These are phyloP conservation scores for Umbelopsis sp. DNA, from an alignment of 192 early-diverging fungal genomes.

Conservation along the genomic window DNA sequence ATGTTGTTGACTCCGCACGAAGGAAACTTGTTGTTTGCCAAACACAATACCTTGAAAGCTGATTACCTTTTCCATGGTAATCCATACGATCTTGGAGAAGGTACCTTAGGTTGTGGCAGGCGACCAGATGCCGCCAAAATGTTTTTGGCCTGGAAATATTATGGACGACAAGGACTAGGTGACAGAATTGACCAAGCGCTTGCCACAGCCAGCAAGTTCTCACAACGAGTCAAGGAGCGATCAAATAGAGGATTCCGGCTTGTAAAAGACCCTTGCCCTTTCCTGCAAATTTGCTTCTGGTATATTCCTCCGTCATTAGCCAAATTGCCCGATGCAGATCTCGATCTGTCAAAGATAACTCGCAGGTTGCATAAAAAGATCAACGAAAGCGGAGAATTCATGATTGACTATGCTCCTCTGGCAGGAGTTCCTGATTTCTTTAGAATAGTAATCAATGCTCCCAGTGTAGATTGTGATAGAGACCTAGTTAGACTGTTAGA, in stretches of 20 bases:
- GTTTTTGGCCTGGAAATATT: conserved; percentile 78
- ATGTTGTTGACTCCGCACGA: conserved; percentile 58
- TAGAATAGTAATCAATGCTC: conserved; percentile 72
- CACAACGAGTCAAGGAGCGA: conserved; percentile 35
- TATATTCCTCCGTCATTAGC: conserved; percentile 52
- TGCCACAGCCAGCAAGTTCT: conserved; percentile 50
- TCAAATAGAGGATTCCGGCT: conserved; percentile 42
- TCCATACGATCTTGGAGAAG: conserved; percentile 73
- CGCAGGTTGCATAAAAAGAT: conserved; percentile 50
- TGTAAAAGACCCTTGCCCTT: conserved; percentile 44
- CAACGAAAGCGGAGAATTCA: conserved; percentile 51
- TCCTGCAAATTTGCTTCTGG: conserved; percentile 76
- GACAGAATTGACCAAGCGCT: conserved; percentile 62
- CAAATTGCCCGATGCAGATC: neutral
- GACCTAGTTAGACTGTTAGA: conserved; percentile 54
- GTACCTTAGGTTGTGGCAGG: conserved; percentile 79
- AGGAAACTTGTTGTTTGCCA: conserved; percentile 51
- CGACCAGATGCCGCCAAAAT: conserved; percentile 80
- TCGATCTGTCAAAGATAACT: conserved; percentile 43
- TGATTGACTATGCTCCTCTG: conserved; percentile 75
- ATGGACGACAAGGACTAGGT: conserved; percentile 65
- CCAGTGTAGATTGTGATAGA: conserved; percentile 52
- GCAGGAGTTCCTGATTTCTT: conserved; percentile 63
- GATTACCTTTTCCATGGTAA: conserved; percentile 72
- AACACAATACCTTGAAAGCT: conserved; percentile 66